These are phyloP conservation scores for Penicillium nordicum DNA, from an alignment of 2,329 filamentous ascomycete species.

Conservation along the genomic window DNA sequence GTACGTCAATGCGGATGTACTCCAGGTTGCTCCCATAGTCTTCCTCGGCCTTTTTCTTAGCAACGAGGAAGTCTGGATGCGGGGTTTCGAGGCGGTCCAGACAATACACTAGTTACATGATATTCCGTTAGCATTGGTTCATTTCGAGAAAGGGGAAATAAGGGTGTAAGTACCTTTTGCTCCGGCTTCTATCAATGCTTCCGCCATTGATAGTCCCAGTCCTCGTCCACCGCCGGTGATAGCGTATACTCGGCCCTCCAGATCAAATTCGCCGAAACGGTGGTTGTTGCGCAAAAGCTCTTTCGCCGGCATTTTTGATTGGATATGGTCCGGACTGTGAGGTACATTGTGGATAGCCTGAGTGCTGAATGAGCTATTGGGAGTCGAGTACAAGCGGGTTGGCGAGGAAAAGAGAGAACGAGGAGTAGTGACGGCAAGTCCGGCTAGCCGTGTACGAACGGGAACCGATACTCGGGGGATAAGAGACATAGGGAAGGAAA, in stretches of 20 bases:
- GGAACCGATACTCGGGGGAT: slow-evolving; percentile 9
- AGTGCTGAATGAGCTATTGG: slow-evolving; percentile 12
- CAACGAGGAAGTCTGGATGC: slow-evolving; percentile 41
- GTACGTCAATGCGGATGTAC: slow-evolving; percentile 49
- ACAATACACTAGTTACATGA: slow-evolving; percentile 40
- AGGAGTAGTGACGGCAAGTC: slow-evolving; percentile 2
- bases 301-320: slow-evolving; percentile 28
- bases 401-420: slow-evolving; percentile 8
- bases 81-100: slow-evolving; percentile 47
- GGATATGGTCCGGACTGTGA: slow-evolving; percentile 30
- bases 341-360: slow-evolving; percentile 15
- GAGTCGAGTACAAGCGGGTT: slow-evolving; percentile 22
- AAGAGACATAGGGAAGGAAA: slow-evolving; percentile 13
- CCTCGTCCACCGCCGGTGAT: slow-evolving; percentile 46
- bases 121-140: neutral
- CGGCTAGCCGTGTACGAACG: slow-evolving; percentile 11
- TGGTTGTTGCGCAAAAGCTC: slow-evolving; percentile 23
- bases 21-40: slow-evolving; percentile 42
- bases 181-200: slow-evolving; percentile 48
- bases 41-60: slow-evolving; percentile 35
- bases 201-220: slow-evolving; percentile 46
- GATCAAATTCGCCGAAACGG: slow-evolving; percentile 44
- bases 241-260: slow-evolving; percentile 41
- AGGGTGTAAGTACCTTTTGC: slow-evolving; percentile 38
- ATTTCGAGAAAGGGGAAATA: neutral